Conservation (phyloP, 2,329 filamentous ascomycete species). For the Diaporthe sp. region DNA sequence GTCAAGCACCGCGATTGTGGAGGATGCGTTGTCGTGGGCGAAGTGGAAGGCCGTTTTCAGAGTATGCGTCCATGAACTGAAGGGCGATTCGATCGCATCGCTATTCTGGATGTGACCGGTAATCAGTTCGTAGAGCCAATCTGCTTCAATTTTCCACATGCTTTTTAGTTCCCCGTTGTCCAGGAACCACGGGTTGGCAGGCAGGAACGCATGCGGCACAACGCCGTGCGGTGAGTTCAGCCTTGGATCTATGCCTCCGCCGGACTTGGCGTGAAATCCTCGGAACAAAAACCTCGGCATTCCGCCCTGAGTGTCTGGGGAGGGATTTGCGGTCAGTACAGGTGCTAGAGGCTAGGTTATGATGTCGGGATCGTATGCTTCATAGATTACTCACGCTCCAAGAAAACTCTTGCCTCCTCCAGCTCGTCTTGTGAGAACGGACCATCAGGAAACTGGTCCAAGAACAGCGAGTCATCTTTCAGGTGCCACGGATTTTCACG, state of each 20-base stretch:
- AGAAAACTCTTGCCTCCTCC: neutral
- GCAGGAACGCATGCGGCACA: no score
- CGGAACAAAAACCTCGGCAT: neutral
- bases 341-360: neutral
- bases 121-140: no score
- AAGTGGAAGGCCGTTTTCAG: neutral
- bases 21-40: neutral
- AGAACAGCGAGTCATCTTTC: no score
- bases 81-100: neutral
- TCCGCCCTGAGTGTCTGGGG: neutral
- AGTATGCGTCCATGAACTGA: neutral
- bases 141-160: no score
- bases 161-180: neutral
- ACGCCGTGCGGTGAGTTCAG: neutral
- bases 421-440: neutral
- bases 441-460: no score
- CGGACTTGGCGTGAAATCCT: neutral
- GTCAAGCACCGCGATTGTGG: neutral
- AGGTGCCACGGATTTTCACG: no score
- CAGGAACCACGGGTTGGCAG: no score
- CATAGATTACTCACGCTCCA: neutral
- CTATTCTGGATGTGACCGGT: no score
- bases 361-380: accelerated
- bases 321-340: neutral
- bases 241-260: neutral